Percentiles rank a stretch among this genome's conserved stretches.
These are phyloP conservation scores for Pterocarpus santalinus DNA, from an alignment of 306 rosid species.

Conservation along the genomic window DNA sequence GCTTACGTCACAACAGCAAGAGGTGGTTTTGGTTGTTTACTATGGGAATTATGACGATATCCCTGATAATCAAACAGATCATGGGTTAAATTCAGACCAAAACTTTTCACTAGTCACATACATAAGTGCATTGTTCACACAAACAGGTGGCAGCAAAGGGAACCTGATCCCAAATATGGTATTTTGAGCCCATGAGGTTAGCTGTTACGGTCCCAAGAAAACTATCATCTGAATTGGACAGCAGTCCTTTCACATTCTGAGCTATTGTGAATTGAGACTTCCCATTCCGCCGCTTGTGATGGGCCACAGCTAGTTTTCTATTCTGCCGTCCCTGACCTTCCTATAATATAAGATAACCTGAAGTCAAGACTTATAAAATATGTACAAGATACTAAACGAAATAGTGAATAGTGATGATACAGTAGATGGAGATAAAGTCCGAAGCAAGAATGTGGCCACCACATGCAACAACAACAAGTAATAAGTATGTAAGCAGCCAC, in stretches of 20 bases:
- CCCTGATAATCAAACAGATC: conserved; percentile 56
- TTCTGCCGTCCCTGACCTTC: conserved; percentile 95
- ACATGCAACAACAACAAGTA: too few species aligned
- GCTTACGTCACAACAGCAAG: conserved; percentile 76
- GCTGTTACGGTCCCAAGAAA: conserved; percentile 79
- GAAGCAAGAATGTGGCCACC: background rate
- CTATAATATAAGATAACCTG: conserved; percentile 46
- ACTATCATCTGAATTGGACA: conserved; percentile 65
- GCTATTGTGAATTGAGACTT: conserved; percentile 71
- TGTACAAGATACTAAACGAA: background rate
- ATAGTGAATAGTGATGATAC: background rate
- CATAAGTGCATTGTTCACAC: background rate
- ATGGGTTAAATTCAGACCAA: background rate
- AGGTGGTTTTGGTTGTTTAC: conserved; percentile 63
- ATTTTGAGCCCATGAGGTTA: conserved; percentile 88
- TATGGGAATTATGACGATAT: conserved; percentile 42
- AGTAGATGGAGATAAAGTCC: background rate
- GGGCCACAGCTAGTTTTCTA: conserved; percentile 86
- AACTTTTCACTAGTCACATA: background rate
- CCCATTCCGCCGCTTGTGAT: conserved; percentile 70
- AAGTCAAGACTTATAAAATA: conserved; percentile 17
- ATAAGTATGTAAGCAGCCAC: background rate
- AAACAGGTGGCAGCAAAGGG: conserved; percentile 11
- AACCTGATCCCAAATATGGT: conserved; percentile 89
- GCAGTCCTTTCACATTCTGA: conserved; percentile 69